These are phyloP conservation scores for Aphanomyces euteiches DNA, from an alignment of 352 stramenopile species.

Conservation along the genomic window DNA sequence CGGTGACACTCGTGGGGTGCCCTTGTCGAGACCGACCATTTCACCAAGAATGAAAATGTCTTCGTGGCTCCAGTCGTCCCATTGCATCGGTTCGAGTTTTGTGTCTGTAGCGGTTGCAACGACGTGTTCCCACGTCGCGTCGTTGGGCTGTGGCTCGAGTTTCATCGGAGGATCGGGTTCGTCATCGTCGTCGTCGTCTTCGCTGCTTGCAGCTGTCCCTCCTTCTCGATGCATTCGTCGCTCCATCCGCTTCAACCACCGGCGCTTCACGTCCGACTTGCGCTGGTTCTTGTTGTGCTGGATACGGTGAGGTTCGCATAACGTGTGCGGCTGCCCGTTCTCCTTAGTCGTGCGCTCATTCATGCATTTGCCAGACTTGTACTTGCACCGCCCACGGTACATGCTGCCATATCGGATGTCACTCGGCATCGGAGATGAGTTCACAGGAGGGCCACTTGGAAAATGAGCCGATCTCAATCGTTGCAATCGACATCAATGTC, in stretches of 20 bases:
- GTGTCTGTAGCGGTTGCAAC: not conserved
- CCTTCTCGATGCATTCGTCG: not conserved
- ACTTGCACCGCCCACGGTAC: slow-evolving; percentile 31
- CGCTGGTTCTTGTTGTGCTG: slow-evolving; percentile 34
- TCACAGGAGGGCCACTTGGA: too few relatives aligned
- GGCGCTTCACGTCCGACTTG: slow-evolving; percentile 31
- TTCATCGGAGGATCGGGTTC: not conserved
- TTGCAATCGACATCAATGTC: too few relatives aligned
- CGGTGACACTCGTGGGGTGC: too few relatives aligned
- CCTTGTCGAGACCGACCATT: slow-evolving; percentile 26
- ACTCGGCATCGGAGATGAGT: not conserved
- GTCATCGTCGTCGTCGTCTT: not conserved
- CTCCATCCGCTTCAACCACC: slow-evolving; percentile 11
- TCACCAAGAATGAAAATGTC: slow-evolving; percentile 25
- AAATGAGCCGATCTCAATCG: too few relatives aligned
- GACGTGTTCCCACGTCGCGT: not conserved
- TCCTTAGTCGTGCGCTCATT: slow-evolving; percentile 31
- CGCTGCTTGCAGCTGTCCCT: not conserved
- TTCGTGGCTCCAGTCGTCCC: slow-evolving; percentile 24
- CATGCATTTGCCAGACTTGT: slow-evolving; percentile 28
- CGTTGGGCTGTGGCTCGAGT: not conserved
- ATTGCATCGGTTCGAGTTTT: not conserved
- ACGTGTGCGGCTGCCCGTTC: slow-evolving; percentile 30
- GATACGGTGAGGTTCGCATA: slow-evolving; percentile 28
- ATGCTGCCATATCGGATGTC: not conserved